A percentile compares a stretch with the other conserved stretches of the same genome.
Conservation (phyloP, 306 rosid species). For the Ormosia semicastrata region DNA sequence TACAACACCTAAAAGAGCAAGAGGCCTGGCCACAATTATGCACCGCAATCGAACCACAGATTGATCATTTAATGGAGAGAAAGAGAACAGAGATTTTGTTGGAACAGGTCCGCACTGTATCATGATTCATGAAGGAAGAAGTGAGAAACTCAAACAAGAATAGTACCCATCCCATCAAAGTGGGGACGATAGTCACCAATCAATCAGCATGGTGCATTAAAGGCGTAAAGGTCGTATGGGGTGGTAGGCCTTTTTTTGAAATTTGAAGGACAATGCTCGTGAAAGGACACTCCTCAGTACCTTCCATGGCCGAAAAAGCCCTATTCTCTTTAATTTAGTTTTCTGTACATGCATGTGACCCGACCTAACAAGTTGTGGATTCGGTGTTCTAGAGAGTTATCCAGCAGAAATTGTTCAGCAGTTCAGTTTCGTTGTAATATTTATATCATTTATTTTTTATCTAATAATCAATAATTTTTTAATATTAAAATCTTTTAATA, state of each 20-base stretch:
- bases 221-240: constrained; percentile 46
- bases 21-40: neutral
- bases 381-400: no score
- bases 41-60: neutral
- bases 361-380: constrained; percentile 45
- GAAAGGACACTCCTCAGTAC: constrained; percentile 35
- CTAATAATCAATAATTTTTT: no score
- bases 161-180: constrained; percentile 2
- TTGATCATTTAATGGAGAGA: constrained; percentile 2
- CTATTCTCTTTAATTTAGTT: neutral
- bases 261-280: constrained; percentile 45
- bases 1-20: neutral
- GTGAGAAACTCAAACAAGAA: constrained; percentile 16
- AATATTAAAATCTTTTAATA: no score
- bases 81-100: neutral
- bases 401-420: no score
- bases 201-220: constrained; percentile 36
- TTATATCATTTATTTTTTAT: no score
- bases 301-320: neutral
- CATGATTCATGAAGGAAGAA: neutral
- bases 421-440: no score
- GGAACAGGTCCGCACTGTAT: neutral
- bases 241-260: neutral
- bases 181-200: constrained; percentile 20
- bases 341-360: constrained; percentile 51